Evolutionary conservation across 2,329 filamentous ascomycete genomes (phyloP).

Genomic region (Proliferodiscus dingleyae): DNA sequence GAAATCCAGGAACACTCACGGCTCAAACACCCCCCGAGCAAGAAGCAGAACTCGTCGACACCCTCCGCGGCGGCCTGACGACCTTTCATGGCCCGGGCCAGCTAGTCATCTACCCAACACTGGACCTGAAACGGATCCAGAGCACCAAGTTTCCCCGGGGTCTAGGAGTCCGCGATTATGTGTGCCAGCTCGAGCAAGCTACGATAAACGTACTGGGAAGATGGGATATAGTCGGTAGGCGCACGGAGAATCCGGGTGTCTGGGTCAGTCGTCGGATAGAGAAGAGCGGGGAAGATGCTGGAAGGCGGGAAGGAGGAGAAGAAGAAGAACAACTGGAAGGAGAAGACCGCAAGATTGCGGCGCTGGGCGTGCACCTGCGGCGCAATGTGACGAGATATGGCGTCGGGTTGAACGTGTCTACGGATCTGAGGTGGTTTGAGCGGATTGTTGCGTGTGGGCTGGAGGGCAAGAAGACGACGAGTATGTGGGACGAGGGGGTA

Average conservation of each 20-base stretch:
- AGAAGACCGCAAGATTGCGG: conserved; percentile 68
- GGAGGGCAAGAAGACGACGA: conserved; percentile 74
- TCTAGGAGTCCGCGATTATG: conserved; percentile 69
- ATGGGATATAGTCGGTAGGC: conserved; percentile 58
- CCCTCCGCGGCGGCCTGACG: conserved; percentile 75
- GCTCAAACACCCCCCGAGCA: not conserved
- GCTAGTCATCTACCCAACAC: conserved; percentile 82
- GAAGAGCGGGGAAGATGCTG: too few relatives aligned
- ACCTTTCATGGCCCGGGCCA: conserved; percentile 97
- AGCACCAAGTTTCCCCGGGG: conserved; percentile 11
- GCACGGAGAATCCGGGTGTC: conserved; percentile 75
- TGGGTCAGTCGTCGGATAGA: conserved; percentile 67
- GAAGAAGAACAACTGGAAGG: too few relatives aligned
- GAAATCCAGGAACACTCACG: too few relatives aligned
- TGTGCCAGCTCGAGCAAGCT: conserved; percentile 70
- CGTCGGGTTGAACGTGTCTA: conserved; percentile 71
- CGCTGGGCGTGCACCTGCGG: conserved; percentile 85
- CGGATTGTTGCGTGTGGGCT: conserved; percentile 90
- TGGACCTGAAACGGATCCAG: conserved; percentile 60
- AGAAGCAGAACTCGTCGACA: conserved; percentile 31
- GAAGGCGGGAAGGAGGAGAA: too few relatives aligned
- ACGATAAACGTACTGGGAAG: conserved; percentile 60
- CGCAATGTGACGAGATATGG: conserved; percentile 81
- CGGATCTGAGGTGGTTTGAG: conserved; percentile 58
- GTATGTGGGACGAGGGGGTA: conserved; percentile 43